These are phyloP conservation scores for Striga asiatica DNA, from an alignment of 257 asterid species.

Conservation along the genomic window DNA sequence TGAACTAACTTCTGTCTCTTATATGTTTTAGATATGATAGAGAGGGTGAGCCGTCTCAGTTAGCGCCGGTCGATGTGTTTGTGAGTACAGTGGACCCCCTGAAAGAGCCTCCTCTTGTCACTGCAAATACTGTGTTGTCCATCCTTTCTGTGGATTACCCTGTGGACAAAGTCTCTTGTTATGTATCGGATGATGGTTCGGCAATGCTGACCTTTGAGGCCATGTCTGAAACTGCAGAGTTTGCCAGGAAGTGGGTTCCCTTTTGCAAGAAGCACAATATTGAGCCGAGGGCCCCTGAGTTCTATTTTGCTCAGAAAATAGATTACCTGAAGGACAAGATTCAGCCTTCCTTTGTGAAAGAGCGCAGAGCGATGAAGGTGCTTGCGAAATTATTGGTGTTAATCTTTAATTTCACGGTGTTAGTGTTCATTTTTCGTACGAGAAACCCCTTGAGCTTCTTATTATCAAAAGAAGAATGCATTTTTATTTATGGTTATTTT, in stretches of 20 bases:
- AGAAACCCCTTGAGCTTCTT: no score
- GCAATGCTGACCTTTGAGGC: constrained; percentile 67
- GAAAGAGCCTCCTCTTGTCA: constrained; percentile 66
- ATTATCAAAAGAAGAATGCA: no score
- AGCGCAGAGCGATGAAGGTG: constrained; percentile 75
- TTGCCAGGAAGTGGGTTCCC: no score
- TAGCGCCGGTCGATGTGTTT: constrained; percentile 53
- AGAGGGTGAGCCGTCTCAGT: constrained; percentile 64
- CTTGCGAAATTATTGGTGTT: no score
- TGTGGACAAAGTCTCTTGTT: no score
- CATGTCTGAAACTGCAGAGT: constrained; percentile 67
- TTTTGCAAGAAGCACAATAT: no score
- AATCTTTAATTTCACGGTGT: no score
- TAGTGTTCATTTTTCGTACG: no score
- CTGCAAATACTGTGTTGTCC: constrained; percentile 65
- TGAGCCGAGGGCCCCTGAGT: no score
- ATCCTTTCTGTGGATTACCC: constrained; percentile 63
- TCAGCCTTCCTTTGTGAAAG: constrained; percentile 65
- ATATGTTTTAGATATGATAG: constrained; percentile 37
- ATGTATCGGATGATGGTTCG: constrained; percentile 69
- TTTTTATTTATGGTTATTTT: no score
- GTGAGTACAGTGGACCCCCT: constrained; percentile 77
- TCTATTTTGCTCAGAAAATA: constrained; percentile 64
- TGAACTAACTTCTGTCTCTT: constrained; percentile 1
- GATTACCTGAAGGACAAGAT: constrained; percentile 76